phyloP scores from a whole-genome alignment of 2,329 filamentous ascomycete species.

The Ramichloridium luteum region DNA sequence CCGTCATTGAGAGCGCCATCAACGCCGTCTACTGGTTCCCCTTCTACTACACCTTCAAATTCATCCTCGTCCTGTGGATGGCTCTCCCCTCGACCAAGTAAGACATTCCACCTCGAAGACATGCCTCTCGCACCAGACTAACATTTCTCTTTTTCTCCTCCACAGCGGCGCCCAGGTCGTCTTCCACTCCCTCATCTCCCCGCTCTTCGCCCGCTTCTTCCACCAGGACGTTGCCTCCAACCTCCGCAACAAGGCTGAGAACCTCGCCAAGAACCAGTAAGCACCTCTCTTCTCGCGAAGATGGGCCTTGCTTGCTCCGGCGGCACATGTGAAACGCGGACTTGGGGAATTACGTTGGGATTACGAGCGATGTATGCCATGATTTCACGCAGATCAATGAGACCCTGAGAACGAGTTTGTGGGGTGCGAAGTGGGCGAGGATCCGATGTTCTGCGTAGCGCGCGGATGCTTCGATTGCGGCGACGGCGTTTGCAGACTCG shows the following conservation, averaged over 20 bases:
- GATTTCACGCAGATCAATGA: no score
- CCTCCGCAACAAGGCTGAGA: constrained; percentile 75
- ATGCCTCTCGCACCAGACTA: no score
- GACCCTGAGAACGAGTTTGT: no score
- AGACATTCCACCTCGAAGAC: constrained; percentile 27
- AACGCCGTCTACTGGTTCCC: constrained; percentile 87
- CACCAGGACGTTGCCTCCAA: constrained; percentile 57
- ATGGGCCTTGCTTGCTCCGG: no score
- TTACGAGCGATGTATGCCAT: no score
- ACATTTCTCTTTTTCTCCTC: constrained; percentile 9
- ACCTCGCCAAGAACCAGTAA: constrained; percentile 23
- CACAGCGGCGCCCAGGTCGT: constrained; percentile 93
- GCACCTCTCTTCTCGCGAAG: no score
- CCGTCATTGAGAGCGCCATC: constrained; percentile 68
- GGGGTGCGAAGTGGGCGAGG: no score
- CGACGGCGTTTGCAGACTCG: no score
- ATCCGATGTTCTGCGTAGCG: no score
- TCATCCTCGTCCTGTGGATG: constrained; percentile 94
- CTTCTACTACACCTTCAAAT: constrained; percentile 99
- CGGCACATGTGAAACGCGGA: no score
- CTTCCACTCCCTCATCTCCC: constrained; percentile 91
- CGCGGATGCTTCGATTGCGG: no score
- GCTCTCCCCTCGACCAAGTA: constrained; percentile 89
- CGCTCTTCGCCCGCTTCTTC: constrained; percentile 90
- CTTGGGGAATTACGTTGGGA: no score